phyloP scores from a whole-genome alignment of 495 filamentous ascomycete species.

The Penicillium odoratum region DNA sequence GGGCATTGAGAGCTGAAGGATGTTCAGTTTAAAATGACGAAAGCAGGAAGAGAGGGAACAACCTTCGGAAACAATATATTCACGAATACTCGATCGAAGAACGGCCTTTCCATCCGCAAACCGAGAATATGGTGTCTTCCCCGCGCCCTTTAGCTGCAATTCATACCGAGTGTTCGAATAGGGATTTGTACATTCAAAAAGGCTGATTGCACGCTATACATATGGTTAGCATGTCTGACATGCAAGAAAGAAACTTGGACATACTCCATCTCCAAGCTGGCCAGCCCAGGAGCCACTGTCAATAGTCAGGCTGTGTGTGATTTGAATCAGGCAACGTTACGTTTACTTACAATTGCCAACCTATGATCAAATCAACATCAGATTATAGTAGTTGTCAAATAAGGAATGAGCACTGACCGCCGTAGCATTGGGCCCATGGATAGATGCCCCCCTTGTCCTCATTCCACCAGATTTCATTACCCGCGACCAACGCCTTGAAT shows the following conservation, averaged over 20 bases:
- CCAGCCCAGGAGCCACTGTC: constrained; percentile 81
- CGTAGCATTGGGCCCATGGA: constrained; percentile 98
- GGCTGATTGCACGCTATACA: constrained; percentile 71
- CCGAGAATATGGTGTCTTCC: constrained; percentile 87
- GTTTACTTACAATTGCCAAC: constrained; percentile 55
- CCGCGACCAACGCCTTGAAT: constrained; percentile 73
- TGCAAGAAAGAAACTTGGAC: constrained; percentile 9
- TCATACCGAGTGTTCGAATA: constrained; percentile 73
- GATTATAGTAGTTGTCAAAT: neutral
- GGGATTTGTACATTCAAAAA: constrained; percentile 88
- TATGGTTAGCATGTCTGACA: neutral
- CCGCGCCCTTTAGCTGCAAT: constrained; percentile 91
- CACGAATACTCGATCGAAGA: constrained; percentile 83
- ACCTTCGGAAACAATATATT: constrained; percentile 88
- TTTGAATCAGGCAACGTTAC: constrained; percentile 10
- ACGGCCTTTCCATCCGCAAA: constrained; percentile 99
- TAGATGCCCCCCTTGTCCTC: constrained; percentile 71
- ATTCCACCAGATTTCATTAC: constrained; percentile 69
- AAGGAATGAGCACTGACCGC: constrained; percentile 50
- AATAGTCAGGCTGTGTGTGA: constrained; percentile 16
- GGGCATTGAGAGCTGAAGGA: constrained; percentile 63
- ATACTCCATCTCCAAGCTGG: constrained; percentile 84
- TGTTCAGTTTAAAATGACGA: constrained; percentile 6
- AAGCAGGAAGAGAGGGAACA: neutral
- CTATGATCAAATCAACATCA: constrained; percentile 28